These are phyloP conservation scores for Camellia sinensis DNA, from an alignment of 148 eudicot genomes.

Conservation along the genomic window DNA sequence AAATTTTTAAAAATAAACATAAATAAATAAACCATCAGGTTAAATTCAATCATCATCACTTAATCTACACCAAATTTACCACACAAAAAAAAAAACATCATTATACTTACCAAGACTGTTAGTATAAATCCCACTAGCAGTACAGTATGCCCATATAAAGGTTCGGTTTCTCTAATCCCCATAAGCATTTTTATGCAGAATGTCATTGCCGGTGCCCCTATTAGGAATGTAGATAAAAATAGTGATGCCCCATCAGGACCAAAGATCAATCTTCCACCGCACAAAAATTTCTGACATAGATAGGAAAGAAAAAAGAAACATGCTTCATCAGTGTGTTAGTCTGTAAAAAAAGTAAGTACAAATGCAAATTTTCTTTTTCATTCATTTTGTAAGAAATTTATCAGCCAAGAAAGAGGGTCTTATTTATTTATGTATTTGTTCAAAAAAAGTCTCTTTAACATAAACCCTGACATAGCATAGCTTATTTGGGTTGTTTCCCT, in stretches of 20 bases:
- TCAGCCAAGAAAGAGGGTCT: background rate
- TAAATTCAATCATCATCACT: background rate
- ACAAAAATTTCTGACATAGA: constrained; percentile 63
- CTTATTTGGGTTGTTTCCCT: background rate
- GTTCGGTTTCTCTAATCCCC: constrained; percentile 42
- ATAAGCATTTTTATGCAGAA: constrained; percentile 62
- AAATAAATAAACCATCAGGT: background rate
- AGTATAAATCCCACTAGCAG: constrained; percentile 53
- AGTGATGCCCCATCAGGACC: constrained; percentile 82
- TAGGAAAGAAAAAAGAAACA: constrained; percentile 1
- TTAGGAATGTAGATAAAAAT: constrained; percentile 53
- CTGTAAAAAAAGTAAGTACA: background rate
- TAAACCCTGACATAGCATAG: background rate
- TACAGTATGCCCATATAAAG: constrained; percentile 48
- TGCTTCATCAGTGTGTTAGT: background rate
- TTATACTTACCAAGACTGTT: constrained; percentile 52
- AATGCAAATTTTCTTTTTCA: background rate
- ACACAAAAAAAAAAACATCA: constrained; percentile 9
- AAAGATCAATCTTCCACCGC: constrained; percentile 88
- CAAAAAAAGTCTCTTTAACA: background rate
- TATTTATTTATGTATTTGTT: background rate
- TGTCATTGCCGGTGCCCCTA: constrained; percentile 65
- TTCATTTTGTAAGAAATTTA: background rate
- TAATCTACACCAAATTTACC: constrained; percentile 1
- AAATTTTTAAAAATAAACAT: too few relatives aligned